A percentile compares a stretch with the other conserved stretches of the same genome.
Conservation (phyloP, 2,329 filamentous ascomycete genomes). For the Penicillium sclerotigenum region DNA sequence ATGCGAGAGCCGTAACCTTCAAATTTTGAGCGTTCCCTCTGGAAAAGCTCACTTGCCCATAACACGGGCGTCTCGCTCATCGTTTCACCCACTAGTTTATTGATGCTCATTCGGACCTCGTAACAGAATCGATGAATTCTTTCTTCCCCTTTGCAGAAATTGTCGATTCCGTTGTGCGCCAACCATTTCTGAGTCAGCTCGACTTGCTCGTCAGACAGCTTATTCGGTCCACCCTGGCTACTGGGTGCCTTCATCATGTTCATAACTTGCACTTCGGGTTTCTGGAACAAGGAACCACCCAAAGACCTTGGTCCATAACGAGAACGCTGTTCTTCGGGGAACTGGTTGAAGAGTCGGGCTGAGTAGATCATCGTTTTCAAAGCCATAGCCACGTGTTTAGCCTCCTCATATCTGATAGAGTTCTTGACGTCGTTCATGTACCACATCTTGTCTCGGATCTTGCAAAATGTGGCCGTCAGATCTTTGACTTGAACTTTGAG, state of each 20-base stretch:
- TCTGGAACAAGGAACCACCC: constrained; percentile 64
- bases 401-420: constrained; percentile 82
- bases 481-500: constrained; percentile 70
- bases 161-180: constrained; percentile 75
- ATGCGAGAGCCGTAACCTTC: constrained; percentile 40
- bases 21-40: constrained; percentile 58
- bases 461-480: constrained; percentile 70
- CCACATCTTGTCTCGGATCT: constrained; percentile 96
- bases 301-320: constrained; percentile 48
- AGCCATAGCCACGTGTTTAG: constrained; percentile 78
- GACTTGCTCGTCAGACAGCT: constrained; percentile 91
- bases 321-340: constrained; percentile 34
- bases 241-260: constrained; percentile 79
- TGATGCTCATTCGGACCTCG: constrained; percentile 82
- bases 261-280: constrained; percentile 79
- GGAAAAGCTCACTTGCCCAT: constrained; percentile 88
- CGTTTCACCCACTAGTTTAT: constrained; percentile 78
- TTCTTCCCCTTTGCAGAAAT: constrained; percentile 93
- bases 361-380: constrained; percentile 80
- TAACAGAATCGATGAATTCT: constrained; percentile 90
- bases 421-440: constrained; percentile 92
- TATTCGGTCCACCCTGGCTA: constrained; percentile 86
- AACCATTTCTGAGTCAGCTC: constrained; percentile 83
- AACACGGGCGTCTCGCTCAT: constrained; percentile 81
- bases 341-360: constrained; percentile 31